phyloP scores from a whole-genome alignment of 345 rosid genomes.

The Hibiscus tridactylites region DNA sequence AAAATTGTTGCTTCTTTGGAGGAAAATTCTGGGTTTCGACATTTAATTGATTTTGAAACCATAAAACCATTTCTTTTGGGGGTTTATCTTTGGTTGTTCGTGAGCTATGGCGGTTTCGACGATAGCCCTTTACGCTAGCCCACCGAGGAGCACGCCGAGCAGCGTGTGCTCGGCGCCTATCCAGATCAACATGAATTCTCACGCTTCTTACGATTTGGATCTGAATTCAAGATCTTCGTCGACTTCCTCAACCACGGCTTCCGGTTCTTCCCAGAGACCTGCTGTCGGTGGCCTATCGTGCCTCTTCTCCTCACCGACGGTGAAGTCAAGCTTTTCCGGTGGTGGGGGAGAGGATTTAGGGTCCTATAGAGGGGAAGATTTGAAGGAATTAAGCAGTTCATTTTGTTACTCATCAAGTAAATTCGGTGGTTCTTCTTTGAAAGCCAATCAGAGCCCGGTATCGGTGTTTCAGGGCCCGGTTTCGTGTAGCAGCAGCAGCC shows the following conservation, averaged over 20 bases:
- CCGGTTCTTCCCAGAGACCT: constrained; percentile 49
- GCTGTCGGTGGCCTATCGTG: constrained; percentile 72
- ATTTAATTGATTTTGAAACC: not conserved
- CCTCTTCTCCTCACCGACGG: constrained; percentile 55
- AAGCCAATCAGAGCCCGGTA: constrained; percentile 75
- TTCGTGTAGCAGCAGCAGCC: constrained; percentile 54
- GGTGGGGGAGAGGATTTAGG: constrained; percentile 53
- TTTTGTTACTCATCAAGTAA: constrained; percentile 52
- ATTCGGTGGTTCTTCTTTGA: constrained; percentile 34
- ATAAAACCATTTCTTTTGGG: not conserved
- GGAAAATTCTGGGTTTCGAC: constrained; percentile 1
- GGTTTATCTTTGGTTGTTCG: not conserved
- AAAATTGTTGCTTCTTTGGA: not conserved
- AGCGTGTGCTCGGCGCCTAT: constrained; percentile 65
- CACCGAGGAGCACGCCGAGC: constrained; percentile 85
- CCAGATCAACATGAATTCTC: constrained; percentile 66
- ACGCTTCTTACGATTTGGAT: constrained; percentile 57
- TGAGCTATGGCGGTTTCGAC: constrained; percentile 67
- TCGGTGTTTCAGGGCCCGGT: constrained; percentile 78
- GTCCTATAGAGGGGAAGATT: constrained; percentile 50
- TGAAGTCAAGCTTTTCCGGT: constrained; percentile 34
- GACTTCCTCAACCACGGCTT: constrained; percentile 31
- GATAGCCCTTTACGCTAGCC: constrained; percentile 70
- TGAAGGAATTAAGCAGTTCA: constrained; percentile 67
- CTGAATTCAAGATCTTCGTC: constrained; percentile 53